These are phyloP conservation scores for Mucor ambiguus DNA, from an alignment of 371 early-diverging fungal genomes.

Conservation along the genomic window DNA sequence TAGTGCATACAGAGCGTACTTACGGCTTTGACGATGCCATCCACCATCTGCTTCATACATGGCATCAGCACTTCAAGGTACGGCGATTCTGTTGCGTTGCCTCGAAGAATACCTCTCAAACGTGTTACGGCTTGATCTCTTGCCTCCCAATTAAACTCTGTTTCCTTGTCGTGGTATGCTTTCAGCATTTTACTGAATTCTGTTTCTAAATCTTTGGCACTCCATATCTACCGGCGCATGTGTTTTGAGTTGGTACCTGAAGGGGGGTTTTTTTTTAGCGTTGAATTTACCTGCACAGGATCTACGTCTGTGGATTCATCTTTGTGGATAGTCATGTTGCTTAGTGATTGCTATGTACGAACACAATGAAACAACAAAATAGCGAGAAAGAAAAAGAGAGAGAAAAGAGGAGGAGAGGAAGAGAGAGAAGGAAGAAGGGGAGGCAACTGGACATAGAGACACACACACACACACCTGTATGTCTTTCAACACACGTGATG, in stretches of 20 bases:
- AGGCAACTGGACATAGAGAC: background rate
- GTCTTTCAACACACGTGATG: background rate
- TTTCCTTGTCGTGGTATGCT: conserved; percentile 34
- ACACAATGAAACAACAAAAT: background rate
- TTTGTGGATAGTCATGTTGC: conserved; percentile 24
- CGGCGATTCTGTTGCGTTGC: conserved; percentile 41
- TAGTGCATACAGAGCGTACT: conserved; percentile 8
- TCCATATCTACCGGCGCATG: conserved; percentile 18
- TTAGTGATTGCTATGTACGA: background rate
- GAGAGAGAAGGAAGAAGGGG: background rate
- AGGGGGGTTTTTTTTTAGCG: background rate
- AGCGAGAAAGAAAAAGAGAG: background rate
- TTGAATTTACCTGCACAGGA: conserved; percentile 23
- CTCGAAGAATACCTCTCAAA: conserved; percentile 38
- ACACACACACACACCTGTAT: background rate
- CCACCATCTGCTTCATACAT: conserved; percentile 43
- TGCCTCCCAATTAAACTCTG: conserved; percentile 42
- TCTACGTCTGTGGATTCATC: conserved; percentile 29
- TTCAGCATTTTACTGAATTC: conserved; percentile 26
- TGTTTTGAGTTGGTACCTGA: conserved; percentile 5
- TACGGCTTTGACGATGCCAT: conserved; percentile 52
- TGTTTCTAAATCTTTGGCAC: conserved; percentile 31
- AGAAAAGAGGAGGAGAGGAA: background rate
- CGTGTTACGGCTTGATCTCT: conserved; percentile 31
- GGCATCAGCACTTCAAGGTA: conserved; percentile 37